Percentiles rank a stretch among this genome's conserved stretches.
Conservation (phyloP, 2,329 filamentous ascomycete species). For the Colletotrichum destructivum region DNA sequence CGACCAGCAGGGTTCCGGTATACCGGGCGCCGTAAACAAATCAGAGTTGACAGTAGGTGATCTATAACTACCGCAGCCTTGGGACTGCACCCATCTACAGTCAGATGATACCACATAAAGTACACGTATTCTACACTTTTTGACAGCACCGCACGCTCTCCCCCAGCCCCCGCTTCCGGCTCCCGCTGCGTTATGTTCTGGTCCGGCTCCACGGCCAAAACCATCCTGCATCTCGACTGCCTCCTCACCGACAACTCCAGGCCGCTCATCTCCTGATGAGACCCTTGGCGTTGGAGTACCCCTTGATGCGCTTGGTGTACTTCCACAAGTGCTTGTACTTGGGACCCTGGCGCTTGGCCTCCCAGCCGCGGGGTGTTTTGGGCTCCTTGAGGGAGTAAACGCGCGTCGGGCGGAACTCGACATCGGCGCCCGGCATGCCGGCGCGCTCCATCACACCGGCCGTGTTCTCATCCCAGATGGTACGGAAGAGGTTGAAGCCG, state of each 20-base stretch:
- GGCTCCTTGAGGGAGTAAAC: slow-evolving; percentile 77
- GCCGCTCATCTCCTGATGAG: slow-evolving; percentile 55
- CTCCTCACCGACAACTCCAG: neutral
- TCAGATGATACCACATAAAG: slow-evolving; percentile 43
- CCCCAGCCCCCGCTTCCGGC: neutral
- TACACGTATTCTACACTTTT: slow-evolving; percentile 44
- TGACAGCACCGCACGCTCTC: slow-evolving; percentile 25
- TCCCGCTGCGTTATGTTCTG: slow-evolving; percentile 21
- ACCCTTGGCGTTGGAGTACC: slow-evolving; percentile 59
- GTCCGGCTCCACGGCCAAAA: neutral
- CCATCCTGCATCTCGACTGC: slow-evolving; percentile 4
- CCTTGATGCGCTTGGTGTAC: slow-evolving; percentile 73
- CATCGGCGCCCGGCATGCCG: slow-evolving; percentile 80
- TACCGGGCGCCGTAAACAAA: neutral
- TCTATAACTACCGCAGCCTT: slow-evolving; percentile 38
- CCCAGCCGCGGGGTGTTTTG: slow-evolving; percentile 75
- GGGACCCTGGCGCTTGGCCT: slow-evolving; percentile 74
- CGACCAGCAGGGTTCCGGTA: too few species aligned
- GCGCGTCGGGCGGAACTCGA: slow-evolving; percentile 88
- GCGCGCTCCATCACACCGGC: slow-evolving; percentile 88
- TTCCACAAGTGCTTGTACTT: slow-evolving; percentile 78
- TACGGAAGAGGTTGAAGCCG: slow-evolving; percentile 90
- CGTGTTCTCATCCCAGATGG: slow-evolving; percentile 90
- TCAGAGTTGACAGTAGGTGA: slow-evolving; percentile 36
- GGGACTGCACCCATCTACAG: slow-evolving; percentile 42